Percentiles rank a stretch among this genome's conserved stretches.
These are phyloP conservation scores for Coemansia nantahalensis DNA, from an alignment of 192 early-diverging fungal genomes.

Conservation along the genomic window DNA sequence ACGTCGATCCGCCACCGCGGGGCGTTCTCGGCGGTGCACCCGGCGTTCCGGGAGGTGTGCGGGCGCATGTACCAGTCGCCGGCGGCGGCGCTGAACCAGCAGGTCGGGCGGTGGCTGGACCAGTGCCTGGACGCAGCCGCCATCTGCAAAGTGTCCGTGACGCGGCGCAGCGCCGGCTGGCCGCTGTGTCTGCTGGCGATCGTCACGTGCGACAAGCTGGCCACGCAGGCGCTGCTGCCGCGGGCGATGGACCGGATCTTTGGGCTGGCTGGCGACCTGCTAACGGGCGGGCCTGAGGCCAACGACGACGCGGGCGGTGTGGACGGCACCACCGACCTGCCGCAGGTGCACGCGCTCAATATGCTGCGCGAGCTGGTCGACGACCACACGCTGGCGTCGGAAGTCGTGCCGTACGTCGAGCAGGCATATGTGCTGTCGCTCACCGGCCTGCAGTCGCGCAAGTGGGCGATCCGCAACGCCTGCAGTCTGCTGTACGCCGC, in stretches of 20 bases:
- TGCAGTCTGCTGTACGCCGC: constrained; percentile 91
- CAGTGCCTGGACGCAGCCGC: constrained; percentile 73
- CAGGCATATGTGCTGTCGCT: constrained; percentile 78
- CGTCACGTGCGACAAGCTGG: constrained; percentile 65
- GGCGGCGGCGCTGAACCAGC: constrained; percentile 47
- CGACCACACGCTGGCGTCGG: constrained; percentile 74
- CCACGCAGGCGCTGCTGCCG: constrained; percentile 59
- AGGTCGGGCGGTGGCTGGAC: constrained; percentile 75
- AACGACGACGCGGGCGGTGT: background rate
- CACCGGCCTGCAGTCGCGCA: constrained; percentile 71
- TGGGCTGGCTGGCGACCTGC: constrained; percentile 49
- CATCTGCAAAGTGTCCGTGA: constrained; percentile 78
- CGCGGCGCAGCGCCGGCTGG: constrained; percentile 86
- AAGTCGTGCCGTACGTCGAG: constrained; percentile 72
- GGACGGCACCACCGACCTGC: constrained; percentile 74
- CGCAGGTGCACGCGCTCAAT: constrained; percentile 93
- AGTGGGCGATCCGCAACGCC: constrained; percentile 93
- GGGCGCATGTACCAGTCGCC: constrained; percentile 62
- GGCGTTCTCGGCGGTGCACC: constrained; percentile 86
- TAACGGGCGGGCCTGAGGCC: background rate
- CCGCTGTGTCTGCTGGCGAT: constrained; percentile 86
- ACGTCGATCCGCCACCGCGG: constrained; percentile 87
- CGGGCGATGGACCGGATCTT: constrained; percentile 70
- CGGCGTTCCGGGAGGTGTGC: constrained; percentile 72
- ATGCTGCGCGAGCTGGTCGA: constrained; percentile 79